Conservation (phyloP, 164 flowering plant species). For the Litsea cubeba region DNA sequence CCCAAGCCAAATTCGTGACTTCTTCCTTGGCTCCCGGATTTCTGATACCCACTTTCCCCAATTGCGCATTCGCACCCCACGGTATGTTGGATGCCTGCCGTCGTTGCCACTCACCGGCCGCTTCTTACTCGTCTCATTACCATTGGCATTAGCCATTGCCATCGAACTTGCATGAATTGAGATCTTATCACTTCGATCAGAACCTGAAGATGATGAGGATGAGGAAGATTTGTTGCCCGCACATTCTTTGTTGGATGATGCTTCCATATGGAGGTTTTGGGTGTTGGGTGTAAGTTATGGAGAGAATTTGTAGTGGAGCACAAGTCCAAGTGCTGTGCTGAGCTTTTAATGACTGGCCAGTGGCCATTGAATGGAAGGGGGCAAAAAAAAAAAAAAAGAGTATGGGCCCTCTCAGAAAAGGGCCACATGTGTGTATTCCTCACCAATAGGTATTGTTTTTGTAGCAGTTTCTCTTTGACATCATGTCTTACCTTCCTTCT, state of each 20-base stretch:
- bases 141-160: not conserved
- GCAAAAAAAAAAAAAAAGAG: not conserved
- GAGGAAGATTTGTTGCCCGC: slow-evolving; percentile 7
- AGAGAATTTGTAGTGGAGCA: not conserved
- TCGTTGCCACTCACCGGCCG: slow-evolving; percentile 11
- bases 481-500: not conserved
- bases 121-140: slow-evolving; percentile 8
- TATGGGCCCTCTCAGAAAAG: slow-evolving; percentile 2
- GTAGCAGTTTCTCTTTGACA: not conserved
- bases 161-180: not conserved
- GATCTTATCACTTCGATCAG: not conserved
- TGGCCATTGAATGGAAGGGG: not conserved
- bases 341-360: slow-evolving; percentile 20
- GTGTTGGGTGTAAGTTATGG: not conserved
- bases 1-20: slow-evolving; percentile 64
- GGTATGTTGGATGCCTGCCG: slow-evolving; percentile 30
- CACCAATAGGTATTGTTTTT: not conserved
- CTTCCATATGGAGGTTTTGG: slow-evolving; percentile 2
- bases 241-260: not conserved
- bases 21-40: slow-evolving; percentile 57
- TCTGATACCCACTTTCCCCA: slow-evolving; percentile 74
- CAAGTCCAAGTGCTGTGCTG: not conserved
- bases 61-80: slow-evolving; percentile 51
- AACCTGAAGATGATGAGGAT: slow-evolving; percentile 11
- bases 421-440: not conserved